Evolutionary conservation across 768 basidiomycete species (phyloP).

Genomic region (Psilocybe cubensis): DNA sequence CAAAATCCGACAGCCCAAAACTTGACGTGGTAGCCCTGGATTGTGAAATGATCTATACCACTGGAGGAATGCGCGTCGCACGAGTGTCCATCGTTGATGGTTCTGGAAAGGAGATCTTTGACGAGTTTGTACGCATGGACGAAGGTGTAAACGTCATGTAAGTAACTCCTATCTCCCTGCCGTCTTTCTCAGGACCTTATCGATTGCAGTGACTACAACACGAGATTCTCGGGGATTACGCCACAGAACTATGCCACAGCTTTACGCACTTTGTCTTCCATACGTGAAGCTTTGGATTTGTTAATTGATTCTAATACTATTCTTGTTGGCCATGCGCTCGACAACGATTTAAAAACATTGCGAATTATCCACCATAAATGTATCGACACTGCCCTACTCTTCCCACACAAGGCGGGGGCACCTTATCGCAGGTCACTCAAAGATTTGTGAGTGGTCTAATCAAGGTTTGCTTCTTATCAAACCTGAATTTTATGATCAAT

Average conservation of each 20-base stretch:
- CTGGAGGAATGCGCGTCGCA: conserved; percentile 89
- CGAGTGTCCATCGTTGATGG: conserved; percentile 90
- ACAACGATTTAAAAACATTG: conserved; percentile 92
- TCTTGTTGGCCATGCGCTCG: conserved; percentile 87
- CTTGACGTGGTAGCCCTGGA: conserved; percentile 89
- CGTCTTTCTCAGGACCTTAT: background rate
- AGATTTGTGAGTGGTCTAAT: conserved; percentile 61
- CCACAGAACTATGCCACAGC: conserved; percentile 63
- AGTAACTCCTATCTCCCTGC: conserved; percentile 25
- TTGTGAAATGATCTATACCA: conserved; percentile 97
- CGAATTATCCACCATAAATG: conserved; percentile 84
- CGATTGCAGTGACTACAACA: conserved; percentile 79
- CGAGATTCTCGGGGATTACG: conserved; percentile 86
- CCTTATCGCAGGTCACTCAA: conserved; percentile 84
- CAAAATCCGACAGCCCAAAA: conserved; percentile 30
- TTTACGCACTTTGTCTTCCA: conserved; percentile 62
- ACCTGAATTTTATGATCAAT: conserved; percentile 14
- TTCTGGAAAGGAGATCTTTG: conserved; percentile 72
- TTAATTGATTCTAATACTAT: conserved; percentile 83
- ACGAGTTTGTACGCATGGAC: conserved; percentile 82
- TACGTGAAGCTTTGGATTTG: conserved; percentile 68
- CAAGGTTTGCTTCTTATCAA: conserved; percentile 15
- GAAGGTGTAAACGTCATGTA: conserved; percentile 80
- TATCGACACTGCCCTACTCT: conserved; percentile 87
- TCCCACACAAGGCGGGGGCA: conserved; percentile 73